Evolutionary conservation across 2,329 filamentous ascomycete genomes (phyloP).

Genomic region (Paracamarosporium sp.): DNA sequence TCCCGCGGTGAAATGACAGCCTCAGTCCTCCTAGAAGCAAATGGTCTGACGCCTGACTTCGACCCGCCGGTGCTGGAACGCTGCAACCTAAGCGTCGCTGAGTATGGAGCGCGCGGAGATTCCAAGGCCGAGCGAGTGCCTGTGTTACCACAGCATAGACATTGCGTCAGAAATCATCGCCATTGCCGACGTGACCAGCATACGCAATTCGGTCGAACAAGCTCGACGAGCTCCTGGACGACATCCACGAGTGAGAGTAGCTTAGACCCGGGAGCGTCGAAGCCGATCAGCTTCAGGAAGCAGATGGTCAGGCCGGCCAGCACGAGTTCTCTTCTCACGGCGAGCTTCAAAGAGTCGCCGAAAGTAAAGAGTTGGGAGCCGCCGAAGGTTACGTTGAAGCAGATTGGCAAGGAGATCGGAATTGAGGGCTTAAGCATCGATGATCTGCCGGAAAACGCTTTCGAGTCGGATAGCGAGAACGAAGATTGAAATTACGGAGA

Average conservation of each 20-base stretch:
- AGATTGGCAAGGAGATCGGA: slow-evolving; percentile 10
- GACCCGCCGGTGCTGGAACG: slow-evolving; percentile 20
- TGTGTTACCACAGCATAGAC: not conserved
- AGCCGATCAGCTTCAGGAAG: slow-evolving; percentile 14
- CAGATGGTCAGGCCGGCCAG: slow-evolving; percentile 4
- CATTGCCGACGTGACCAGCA: not conserved
- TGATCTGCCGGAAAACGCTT: slow-evolving; percentile 5
- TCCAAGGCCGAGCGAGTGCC: not conserved
- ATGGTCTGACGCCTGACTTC: slow-evolving; percentile 12
- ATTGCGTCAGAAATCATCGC: not conserved
- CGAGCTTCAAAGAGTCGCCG: slow-evolving; percentile 7
- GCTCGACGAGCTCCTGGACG: slow-evolving; percentile 7
- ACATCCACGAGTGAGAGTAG: slow-evolving; percentile 1
- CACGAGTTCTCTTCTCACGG: slow-evolving; percentile 20
- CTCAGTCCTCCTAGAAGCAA: slow-evolving; percentile 12
- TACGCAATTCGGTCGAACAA: not conserved
- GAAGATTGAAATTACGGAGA: not conserved
- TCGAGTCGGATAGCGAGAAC: slow-evolving; percentile 10
- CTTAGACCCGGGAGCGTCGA: not conserved
- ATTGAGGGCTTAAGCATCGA: slow-evolving; percentile 4
- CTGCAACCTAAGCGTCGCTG: slow-evolving; percentile 9
- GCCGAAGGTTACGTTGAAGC: not conserved
- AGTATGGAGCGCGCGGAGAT: not conserved
- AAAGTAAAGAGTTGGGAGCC: not conserved
- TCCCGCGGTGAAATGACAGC: slow-evolving; percentile 14